Evolutionary conservation across 2,329 filamentous ascomycete species (phyloP).

Genomic region (Epicoccum sorghinum): DNA sequence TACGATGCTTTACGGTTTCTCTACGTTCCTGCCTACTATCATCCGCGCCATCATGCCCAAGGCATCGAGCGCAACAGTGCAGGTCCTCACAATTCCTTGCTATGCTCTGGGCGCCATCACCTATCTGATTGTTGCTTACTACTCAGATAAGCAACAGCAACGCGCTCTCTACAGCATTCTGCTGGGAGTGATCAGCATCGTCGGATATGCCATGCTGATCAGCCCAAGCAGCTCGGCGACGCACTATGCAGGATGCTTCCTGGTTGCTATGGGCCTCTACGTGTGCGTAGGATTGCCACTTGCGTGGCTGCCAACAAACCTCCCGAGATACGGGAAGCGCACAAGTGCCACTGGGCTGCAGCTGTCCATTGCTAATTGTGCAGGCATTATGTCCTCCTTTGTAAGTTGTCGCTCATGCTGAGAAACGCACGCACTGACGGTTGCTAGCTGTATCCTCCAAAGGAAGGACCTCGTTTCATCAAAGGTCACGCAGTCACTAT

Average conservation of each 20-base stretch:
- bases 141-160: constrained; percentile 71
- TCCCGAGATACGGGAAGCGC: constrained; percentile 76
- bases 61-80: constrained; percentile 69
- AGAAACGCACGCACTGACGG: constrained; percentile 13
- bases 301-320: constrained; percentile 69
- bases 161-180: constrained; percentile 69
- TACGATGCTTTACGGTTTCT: constrained; percentile 79
- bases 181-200: constrained; percentile 67
- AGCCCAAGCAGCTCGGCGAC: constrained; percentile 65
- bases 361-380: constrained; percentile 71
- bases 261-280: constrained; percentile 77
- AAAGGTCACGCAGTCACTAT: constrained; percentile 61
- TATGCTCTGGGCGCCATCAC: constrained; percentile 74
- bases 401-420: constrained; percentile 48
- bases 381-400: constrained; percentile 76
- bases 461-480: constrained; percentile 54
- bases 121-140: constrained; percentile 69
- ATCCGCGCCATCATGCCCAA: constrained; percentile 69
- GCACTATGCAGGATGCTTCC: constrained; percentile 77
- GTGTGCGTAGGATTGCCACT: constrained; percentile 61
- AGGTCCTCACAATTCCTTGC: constrained; percentile 79
- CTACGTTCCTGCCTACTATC: constrained; percentile 79
- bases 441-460: constrained; percentile 53
- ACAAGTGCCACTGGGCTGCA: constrained; percentile 75
- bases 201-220: constrained; percentile 73